A percentile compares a stretch with the other conserved stretches of the same genome.
These are phyloP conservation scores for Trypanosoma caninum DNA, from an alignment of 208 protist species.

Conservation along the genomic window DNA sequence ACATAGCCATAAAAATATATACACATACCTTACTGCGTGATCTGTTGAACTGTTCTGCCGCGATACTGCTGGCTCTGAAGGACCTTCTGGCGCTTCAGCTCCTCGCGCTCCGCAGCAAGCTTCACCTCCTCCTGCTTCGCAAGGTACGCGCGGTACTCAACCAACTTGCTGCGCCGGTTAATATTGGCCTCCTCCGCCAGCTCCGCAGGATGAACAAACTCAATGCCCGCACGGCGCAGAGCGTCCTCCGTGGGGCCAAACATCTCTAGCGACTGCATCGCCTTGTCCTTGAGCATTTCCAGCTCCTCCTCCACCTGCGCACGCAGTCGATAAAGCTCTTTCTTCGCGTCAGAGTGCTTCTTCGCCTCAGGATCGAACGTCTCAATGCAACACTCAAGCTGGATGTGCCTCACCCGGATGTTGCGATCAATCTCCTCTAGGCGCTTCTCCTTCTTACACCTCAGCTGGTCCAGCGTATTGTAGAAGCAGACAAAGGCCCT, in stretches of 20 bases:
- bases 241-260: slow-evolving; percentile 75
- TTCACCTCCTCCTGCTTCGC: slow-evolving; percentile 59
- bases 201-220: slow-evolving; percentile 60
- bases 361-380: slow-evolving; percentile 76
- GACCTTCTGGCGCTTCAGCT: slow-evolving; percentile 50
- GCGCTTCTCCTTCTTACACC: slow-evolving; percentile 76
- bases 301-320: slow-evolving; percentile 58
- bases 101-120: slow-evolving; percentile 50
- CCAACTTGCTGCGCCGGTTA: slow-evolving; percentile 42
- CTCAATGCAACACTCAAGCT: slow-evolving; percentile 72
- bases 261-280: slow-evolving; percentile 54
- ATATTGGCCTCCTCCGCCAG: slow-evolving; percentile 48
- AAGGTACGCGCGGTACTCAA: slow-evolving; percentile 47
- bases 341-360: slow-evolving; percentile 66
- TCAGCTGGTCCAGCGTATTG: slow-evolving; percentile 72
- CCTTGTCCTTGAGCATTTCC: slow-evolving; percentile 43
- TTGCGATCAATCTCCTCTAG: slow-evolving; percentile 79
- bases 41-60: slow-evolving; percentile 69
- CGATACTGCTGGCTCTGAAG: slow-evolving; percentile 78
- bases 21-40: slow-evolving; percentile 45
- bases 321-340: slow-evolving; percentile 68
- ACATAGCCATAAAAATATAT: slow-evolving; percentile 1
- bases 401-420: slow-evolving; percentile 68
- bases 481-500: slow-evolving; percentile 68
- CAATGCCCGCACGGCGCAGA: slow-evolving; percentile 57